Evolutionary conservation across 257 asterid species (phyloP), one percentile per base, ranked within the genome.

Genomic region (Haberlea rhodopensis): DNA sequence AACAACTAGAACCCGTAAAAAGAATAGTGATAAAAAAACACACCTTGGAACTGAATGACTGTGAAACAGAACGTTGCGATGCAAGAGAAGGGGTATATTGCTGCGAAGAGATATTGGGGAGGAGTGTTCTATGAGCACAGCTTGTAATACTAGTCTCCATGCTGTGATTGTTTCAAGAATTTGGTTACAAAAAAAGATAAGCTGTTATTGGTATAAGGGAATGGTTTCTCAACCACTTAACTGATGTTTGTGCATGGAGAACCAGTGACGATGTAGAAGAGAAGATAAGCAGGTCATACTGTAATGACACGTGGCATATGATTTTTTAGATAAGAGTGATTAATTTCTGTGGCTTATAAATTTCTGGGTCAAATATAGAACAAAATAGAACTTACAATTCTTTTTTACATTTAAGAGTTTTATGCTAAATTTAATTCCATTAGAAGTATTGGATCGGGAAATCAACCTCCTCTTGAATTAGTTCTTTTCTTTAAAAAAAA

Each of bases 121-220:
- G 68, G 26, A 84, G 76, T 24, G 95, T 62, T 55, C 80, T 87
- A 49, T 77, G 87, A 10, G 96, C 84, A 63, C 75, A 85, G 69
- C 95, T 79, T 53, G 96, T 82, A 52, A 91, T 75, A 15, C 89
- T 71, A 57, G 89, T 84, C 81, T 89, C 96, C 98, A 88, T 89
- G 54, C 40, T 13, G n/a, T 55, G 32, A 51, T 6, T 49, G 46
- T 53, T 63, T 57, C 11, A 28, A 60, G 18, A 37, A 67, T 2
- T 23, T 13, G 62, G 43, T n/a, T 16, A 55, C 13, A 31, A 68
- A 51, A 55, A 53, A 24, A 60, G 5, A 20, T 24, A 48, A 58
- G 20, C 68, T 64, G 70, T 70, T 56, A 25, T 29, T 53, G 22
- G 11, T 20, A 59, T 18, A 24, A 66, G 29, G 43, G 57, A 40